Evolutionary conservation across 2,329 filamentous ascomycete genomes (phyloP).

Genomic region (Didymella keratinophila): DNA sequence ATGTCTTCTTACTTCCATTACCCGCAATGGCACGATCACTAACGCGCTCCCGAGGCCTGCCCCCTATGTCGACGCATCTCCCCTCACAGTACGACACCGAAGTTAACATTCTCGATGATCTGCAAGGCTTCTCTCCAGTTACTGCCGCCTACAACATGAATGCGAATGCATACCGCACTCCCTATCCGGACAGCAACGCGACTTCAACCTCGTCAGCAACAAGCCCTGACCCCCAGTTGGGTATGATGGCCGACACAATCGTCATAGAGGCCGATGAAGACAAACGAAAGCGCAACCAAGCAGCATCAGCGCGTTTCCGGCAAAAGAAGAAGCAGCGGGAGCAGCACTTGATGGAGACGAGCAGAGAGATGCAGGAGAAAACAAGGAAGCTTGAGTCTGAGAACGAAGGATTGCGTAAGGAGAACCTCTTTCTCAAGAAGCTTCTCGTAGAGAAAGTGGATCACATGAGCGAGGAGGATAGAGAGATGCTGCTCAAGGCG

Average conservation of each 20-base stretch:
- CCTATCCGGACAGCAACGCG: constrained; percentile 46
- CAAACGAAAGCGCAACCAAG: constrained; percentile 87
- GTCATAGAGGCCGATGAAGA: constrained; percentile 75
- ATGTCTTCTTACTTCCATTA: constrained; percentile 13
- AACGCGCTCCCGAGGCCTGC: constrained; percentile 40
- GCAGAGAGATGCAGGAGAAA: constrained; percentile 80
- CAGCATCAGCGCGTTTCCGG: constrained; percentile 86
- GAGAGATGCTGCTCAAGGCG: constrained; percentile 37
- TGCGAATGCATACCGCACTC: constrained; percentile 37
- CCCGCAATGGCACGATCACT: constrained; percentile 29
- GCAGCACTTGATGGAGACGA: constrained; percentile 68
- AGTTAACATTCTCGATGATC: constrained; percentile 40
- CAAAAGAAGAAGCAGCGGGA: constrained; percentile 97
- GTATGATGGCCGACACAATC: constrained; percentile 33
- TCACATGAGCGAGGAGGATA: constrained; percentile 50
- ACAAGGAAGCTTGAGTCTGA: constrained; percentile 72
- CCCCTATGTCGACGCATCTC: constrained; percentile 41
- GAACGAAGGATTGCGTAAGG: constrained; percentile 49
- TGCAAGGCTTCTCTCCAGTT: constrained; percentile 39
- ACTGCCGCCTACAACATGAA: constrained; percentile 36
- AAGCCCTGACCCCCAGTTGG: constrained; percentile 31
- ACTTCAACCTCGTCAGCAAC: constrained; percentile 39
- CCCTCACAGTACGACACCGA: constrained; percentile 37
- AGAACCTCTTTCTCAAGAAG: constrained; percentile 52
- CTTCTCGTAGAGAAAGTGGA: constrained; percentile 49